phyloP scores from a whole-genome alignment of 345 rosid genomes.

The Cardamine resedifolia region DNA sequence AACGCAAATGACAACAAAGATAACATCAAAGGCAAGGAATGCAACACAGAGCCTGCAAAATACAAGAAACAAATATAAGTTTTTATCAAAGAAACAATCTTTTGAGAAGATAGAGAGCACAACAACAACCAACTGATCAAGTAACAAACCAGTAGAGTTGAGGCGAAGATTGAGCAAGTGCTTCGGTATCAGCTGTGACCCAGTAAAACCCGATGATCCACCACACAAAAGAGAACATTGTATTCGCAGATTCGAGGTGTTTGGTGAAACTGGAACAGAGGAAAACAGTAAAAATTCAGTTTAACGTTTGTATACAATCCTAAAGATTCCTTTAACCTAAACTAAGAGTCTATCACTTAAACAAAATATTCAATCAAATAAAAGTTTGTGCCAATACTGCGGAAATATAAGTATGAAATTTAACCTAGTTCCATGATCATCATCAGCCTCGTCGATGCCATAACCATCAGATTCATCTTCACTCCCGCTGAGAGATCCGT shows the following conservation, averaged over 20 bases:
- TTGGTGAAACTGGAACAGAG: slow-evolving; percentile 24
- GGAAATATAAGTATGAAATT: slow-evolving; percentile 19
- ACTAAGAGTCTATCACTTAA: background rate
- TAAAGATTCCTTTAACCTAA: slow-evolving; percentile 5
- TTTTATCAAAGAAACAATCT: slow-evolving; percentile 4
- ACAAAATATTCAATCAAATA: background rate
- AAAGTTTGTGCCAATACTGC: slow-evolving; percentile 3
- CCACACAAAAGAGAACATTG: slow-evolving; percentile 81
- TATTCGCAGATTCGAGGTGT: slow-evolving; percentile 67
- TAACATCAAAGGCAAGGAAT: slow-evolving; percentile 81
- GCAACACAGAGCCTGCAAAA: slow-evolving; percentile 78
- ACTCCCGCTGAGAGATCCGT: slow-evolving; percentile 36
- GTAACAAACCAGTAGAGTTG: slow-evolving; percentile 73
- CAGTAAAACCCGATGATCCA: slow-evolving; percentile 92
- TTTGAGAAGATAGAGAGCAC: background rate
- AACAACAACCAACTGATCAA: background rate
- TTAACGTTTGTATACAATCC: slow-evolving; percentile 4
- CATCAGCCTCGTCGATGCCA: slow-evolving; percentile 35
- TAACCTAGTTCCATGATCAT: slow-evolving; percentile 54
- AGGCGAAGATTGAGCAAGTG: slow-evolving; percentile 53
- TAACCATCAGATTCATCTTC: slow-evolving; percentile 44
- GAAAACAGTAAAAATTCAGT: background rate
- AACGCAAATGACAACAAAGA: slow-evolving; percentile 73
- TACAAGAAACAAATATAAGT: background rate
- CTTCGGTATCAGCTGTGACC: slow-evolving; percentile 58